Evolutionary conservation across 2,329 filamentous ascomycete genomes (phyloP).

Genomic region (Alternaria panax): DNA sequence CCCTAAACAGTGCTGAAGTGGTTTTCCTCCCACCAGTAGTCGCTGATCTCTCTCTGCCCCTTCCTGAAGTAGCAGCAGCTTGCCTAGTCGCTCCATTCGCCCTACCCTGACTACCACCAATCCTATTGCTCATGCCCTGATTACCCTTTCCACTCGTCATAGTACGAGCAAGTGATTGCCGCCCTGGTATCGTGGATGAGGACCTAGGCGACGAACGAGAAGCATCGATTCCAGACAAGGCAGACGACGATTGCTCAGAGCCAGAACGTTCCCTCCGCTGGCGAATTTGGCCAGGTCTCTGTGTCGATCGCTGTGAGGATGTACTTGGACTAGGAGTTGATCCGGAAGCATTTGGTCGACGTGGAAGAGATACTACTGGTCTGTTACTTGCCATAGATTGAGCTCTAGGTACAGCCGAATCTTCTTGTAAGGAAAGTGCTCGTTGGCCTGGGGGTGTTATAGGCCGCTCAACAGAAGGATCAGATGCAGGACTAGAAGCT

Average conservation of each 20-base stretch:
- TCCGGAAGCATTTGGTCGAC: not conserved
- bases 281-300: not conserved
- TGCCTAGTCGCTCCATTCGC: not conserved
- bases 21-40: slow-evolving; percentile 23
- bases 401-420: slow-evolving; percentile 10
- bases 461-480: not conserved
- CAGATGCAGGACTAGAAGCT: not conserved
- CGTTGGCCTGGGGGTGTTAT: slow-evolving; percentile 14
- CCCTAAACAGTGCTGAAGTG: slow-evolving; percentile 35
- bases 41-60: not conserved
- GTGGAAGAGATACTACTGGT: not conserved
- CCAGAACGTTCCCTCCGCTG: slow-evolving; percentile 11
- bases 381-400: not conserved
- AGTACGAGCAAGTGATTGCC: slow-evolving; percentile 26
- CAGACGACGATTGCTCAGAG: slow-evolving; percentile 5
- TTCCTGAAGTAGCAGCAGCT: not conserved
- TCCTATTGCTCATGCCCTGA: slow-evolving; percentile 20
- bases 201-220: not conserved
- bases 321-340: not conserved
- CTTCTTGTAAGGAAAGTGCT: slow-evolving; percentile 1
- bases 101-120: slow-evolving; percentile 4
- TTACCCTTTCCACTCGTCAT: slow-evolving; percentile 30
- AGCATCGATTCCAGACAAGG: not conserved
- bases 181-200: not conserved
- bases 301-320: not conserved